Base-by-base conservation (phyloP, 2,329 filamentous ascomycete genomes). In the Didymellaceae sp. region DNA sequence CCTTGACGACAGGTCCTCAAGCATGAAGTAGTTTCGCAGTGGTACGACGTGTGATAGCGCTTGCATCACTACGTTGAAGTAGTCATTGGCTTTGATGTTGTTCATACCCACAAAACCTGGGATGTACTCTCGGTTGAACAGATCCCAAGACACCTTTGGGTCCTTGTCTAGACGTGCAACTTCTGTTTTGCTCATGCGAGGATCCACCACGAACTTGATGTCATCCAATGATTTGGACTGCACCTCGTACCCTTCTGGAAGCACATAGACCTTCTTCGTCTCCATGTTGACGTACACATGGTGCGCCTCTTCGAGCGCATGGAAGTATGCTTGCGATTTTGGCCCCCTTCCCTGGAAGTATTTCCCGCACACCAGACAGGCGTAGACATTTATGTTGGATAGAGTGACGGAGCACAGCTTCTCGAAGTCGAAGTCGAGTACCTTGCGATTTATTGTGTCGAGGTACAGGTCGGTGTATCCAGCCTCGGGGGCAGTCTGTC, bases 1-100 rank as follows among this genome's bases (percentile, higher is more conserved):
- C 50, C 81, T 82, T 9, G 81, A 81, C 9, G 81, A 81, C 42
- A 97, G 87, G 61, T 95, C 84, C 68, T 96, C 90, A 1, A 97
- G 83, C 66, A 99, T 86, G 70, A 97, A 86, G 76, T 86, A 97
- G 72, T 97, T 97, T 25, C 94, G 86, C 61, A 99, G 79, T 4
- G 94, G 93, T 16, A 86, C 80, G 20, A 97, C 91, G 74, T 99
- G 94, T 2, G 93, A 87, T 28, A 99, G 82, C 6, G 92, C 88
- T 74, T 99, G 94, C 39, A 96, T 88, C 3, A 97, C 84, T 20
- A 96, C 93, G 70, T 99, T 99, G 68, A 97, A 83, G 77, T 99
- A 99, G 78, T 99, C 94, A 76, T 99, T 99, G 51, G 94, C 91
- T 75, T 99, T 99, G 81, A 99, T 97, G 76, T 99, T 99, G 81